phyloP scores from a whole-genome alignment of 257 asterid genomes.

The Solanum peruvianum region DNA sequence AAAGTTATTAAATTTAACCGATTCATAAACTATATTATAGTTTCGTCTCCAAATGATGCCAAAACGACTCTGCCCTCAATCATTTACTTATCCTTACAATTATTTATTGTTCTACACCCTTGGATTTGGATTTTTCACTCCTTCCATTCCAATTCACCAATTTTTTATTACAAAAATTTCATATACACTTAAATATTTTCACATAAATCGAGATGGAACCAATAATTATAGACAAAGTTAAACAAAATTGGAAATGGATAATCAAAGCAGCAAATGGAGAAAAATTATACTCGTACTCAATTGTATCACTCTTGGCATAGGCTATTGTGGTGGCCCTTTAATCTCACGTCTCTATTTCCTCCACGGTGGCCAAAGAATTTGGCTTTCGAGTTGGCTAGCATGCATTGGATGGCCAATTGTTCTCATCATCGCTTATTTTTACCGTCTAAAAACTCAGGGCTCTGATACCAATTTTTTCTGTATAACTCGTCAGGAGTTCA shows the following conservation, averaged over 20 bases:
- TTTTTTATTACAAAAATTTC: not conserved
- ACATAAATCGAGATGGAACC: not conserved
- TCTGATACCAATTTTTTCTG: not conserved
- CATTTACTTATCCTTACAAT: not conserved
- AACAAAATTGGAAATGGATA: not conserved
- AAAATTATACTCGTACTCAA: constrained; percentile 1
- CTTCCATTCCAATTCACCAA: not conserved
- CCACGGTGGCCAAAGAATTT: constrained; percentile 18
- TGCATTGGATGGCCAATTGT: constrained; percentile 12
- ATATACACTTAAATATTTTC: not conserved
- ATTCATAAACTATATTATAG: not conserved
- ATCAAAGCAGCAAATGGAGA: not conserved
- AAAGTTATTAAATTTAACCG: not conserved
- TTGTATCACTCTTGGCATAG: constrained; percentile 3
- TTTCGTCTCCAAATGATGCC: not conserved
- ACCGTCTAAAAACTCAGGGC: not conserved
- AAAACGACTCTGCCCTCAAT: not conserved
- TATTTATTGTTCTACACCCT: not conserved
- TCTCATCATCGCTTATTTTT: not conserved
- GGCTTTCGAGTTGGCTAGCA: constrained; percentile 19
- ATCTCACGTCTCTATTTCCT: not conserved
- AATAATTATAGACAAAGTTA: too few species aligned
- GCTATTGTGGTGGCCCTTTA: constrained; percentile 15
- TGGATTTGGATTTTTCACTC: not conserved
- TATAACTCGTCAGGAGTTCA: not conserved